Percentiles rank a stretch among this genome's conserved stretches.
These are phyloP conservation scores for Colletotrichum gigasporum DNA, from an alignment of 2,329 filamentous ascomycete species.

Conservation along the genomic window DNA sequence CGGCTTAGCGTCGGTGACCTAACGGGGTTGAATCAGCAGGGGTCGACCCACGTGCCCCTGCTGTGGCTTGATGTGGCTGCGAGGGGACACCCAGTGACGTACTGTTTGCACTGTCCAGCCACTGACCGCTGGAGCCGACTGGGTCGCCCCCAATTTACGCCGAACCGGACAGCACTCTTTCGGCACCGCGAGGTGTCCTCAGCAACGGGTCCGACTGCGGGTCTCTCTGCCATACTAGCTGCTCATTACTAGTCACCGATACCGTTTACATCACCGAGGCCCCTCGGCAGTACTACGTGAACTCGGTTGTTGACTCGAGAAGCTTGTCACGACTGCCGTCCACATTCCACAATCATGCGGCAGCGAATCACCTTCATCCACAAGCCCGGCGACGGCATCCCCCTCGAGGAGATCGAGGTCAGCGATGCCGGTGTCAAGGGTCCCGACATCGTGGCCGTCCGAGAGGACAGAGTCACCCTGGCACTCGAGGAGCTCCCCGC, in stretches of 20 bases:
- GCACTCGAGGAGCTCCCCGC: constrained; percentile 76
- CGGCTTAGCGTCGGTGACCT: constrained; percentile 25
- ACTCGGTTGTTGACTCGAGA: background rate
- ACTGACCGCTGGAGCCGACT: background rate
- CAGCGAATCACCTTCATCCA: constrained; percentile 84
- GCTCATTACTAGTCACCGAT: background rate
- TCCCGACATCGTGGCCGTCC: constrained; percentile 69
- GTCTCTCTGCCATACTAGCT: background rate
- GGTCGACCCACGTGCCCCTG: background rate
- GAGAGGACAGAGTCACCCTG: constrained; percentile 83
- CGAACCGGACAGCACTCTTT: constrained; percentile 1
- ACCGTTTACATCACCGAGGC: constrained; percentile 12
- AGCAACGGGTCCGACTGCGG: constrained; percentile 12
- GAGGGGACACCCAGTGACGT: background rate
- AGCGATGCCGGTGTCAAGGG: constrained; percentile 63
- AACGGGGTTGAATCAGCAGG: constrained; percentile 13
- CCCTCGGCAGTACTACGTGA: background rate
- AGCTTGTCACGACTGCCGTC: background rate
- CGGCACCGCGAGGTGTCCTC: constrained; percentile 23
- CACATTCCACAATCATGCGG: constrained; percentile 63
- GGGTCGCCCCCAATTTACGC: background rate
- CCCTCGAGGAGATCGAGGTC: constrained; percentile 71
- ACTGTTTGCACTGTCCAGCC: background rate
- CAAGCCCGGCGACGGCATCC: constrained; percentile 68
- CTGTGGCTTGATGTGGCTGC: background rate